phyloP scores from a whole-genome alignment of 768 basidiomycete species.

The Roridomyces roridus region DNA sequence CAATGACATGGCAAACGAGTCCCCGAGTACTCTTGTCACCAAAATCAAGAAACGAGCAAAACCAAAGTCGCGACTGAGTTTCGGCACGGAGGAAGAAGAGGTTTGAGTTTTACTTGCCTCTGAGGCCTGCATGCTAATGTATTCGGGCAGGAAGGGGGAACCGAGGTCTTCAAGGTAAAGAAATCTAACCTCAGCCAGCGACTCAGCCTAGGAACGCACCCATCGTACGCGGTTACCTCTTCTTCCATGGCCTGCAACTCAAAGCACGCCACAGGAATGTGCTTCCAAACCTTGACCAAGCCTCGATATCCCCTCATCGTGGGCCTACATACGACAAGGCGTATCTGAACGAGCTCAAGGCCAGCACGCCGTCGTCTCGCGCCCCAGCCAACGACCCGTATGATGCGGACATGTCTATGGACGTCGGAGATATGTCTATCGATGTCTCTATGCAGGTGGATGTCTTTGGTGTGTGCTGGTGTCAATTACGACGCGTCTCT shows the following conservation, averaged over 20 bases:
- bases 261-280: slow-evolving; percentile 28
- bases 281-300: slow-evolving; percentile 59
- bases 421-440: slow-evolving; percentile 49
- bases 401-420: slow-evolving; percentile 59
- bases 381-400: slow-evolving; percentile 50
- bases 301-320: slow-evolving; percentile 56
- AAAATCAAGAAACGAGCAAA: slow-evolving; percentile 77
- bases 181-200: slow-evolving; percentile 36
- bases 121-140: slow-evolving; percentile 33
- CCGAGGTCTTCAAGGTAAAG: slow-evolving; percentile 78
- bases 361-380: slow-evolving; percentile 69
- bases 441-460: slow-evolving; percentile 44
- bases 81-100: slow-evolving; percentile 72
- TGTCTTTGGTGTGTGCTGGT: slow-evolving; percentile 34
- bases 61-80: slow-evolving; percentile 75
- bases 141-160: slow-evolving; percentile 54
- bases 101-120: slow-evolving; percentile 42
- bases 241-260: not conserved
- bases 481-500: not conserved
- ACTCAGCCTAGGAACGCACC: slow-evolving; percentile 50
- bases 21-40: slow-evolving; percentile 64
- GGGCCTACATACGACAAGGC: slow-evolving; percentile 74
- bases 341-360: slow-evolving; percentile 80
- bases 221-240: slow-evolving; percentile 42
- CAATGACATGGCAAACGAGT: slow-evolving; percentile 46